These are phyloP conservation scores for Metschnikowia peoriensis DNA, from an alignment of 805 yeast species.

Conservation along the genomic window DNA sequence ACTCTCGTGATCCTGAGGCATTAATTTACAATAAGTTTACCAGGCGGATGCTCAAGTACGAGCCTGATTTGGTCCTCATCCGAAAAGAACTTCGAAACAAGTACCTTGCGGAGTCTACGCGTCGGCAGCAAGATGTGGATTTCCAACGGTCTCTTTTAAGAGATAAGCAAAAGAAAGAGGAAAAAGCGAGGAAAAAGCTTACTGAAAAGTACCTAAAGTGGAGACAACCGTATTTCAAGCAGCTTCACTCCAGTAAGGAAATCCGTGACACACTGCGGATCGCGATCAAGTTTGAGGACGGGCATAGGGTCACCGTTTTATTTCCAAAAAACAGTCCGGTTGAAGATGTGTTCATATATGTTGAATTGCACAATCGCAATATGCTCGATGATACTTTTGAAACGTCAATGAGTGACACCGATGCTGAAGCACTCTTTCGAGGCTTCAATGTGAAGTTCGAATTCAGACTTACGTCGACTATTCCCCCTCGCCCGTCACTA, in stretches of 20 bases:
- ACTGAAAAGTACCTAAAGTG: conserved; percentile 40
- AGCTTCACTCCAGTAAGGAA: conserved; percentile 15
- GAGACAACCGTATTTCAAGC: conserved; percentile 31
- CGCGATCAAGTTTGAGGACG: conserved; percentile 65
- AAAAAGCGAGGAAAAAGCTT: conserved; percentile 24
- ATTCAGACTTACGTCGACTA: conserved; percentile 35
- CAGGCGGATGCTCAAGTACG: conserved; percentile 53
- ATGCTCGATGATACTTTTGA: conserved; percentile 31
- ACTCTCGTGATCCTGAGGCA: conserved; percentile 32
- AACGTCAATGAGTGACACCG: conserved; percentile 22
- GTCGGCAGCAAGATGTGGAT: conserved; percentile 74
- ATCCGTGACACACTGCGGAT: conserved; percentile 48
- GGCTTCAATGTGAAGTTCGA: conserved; percentile 26
- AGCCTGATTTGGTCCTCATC: conserved; percentile 57
- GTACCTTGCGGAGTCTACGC: conserved; percentile 53
- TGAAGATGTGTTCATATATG: conserved; percentile 34
- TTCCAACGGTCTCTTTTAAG: conserved; percentile 66
- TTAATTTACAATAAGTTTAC: conserved; percentile 40
- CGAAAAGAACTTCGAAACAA: conserved; percentile 63
- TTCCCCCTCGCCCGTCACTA: conserved; percentile 37
- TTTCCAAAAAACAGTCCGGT: conserved; percentile 32
- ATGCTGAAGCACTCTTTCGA: conserved; percentile 23
- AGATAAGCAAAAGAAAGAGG: conserved; percentile 54
- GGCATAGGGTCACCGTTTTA: conserved; percentile 48
- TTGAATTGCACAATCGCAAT: conserved; percentile 38